Evolutionary conservation across 2,329 filamentous ascomycete genomes (phyloP), one percentile per base, ranked within the genome.

Genomic region (Rutstroemia sp.): DNA sequence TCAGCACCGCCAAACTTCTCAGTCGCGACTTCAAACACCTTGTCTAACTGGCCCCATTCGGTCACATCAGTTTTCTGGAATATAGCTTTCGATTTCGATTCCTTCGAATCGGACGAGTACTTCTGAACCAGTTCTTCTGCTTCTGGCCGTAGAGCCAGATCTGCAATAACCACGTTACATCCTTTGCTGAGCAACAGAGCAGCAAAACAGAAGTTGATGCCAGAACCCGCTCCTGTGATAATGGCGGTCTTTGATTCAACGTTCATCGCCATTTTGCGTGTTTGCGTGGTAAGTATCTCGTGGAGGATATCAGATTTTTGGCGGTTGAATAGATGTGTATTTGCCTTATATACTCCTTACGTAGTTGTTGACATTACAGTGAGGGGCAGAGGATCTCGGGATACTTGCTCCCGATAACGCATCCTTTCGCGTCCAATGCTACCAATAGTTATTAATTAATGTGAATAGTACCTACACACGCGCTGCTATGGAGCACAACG

Each of bases 201-300:
- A 4, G 75, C 73, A 45, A 78, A 78, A 3, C 65, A 67, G 9
- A 78, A 65, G 56, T 74, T 75, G 57, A 77, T 77, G 75, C 78
- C 78, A 48, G 77, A 80, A 25, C 78, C 78, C 41, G 76, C 78
- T 34, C 78, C 78, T 10, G 78, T 81, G 30, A 81, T 69, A 48
- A 81, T 77, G 12, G 78, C 78, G 12, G 76, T 74, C 63, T 74
- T 76, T 51, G 72, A 73, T 51, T 71, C 63, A 19, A 78, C 72
- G n/a, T 62, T 60, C 60, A 65, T 63, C 5, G 65, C 65, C 65
- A 67, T 67, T 14, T 23, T 54, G 39, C 19, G 19, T 19, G 19
- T 19, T 19, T 19, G 19, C 19, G 19, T 19, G 19, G 19, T 19
- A 19, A 19, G 19, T 19, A 19, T 19, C 19, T 19, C 19, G 19